A percentile compares a stretch with the other conserved stretches of the same genome.
These are phyloP conservation scores for Scleroderma bovista DNA, from an alignment of 768 basidiomycete species.

Conservation along the genomic window DNA sequence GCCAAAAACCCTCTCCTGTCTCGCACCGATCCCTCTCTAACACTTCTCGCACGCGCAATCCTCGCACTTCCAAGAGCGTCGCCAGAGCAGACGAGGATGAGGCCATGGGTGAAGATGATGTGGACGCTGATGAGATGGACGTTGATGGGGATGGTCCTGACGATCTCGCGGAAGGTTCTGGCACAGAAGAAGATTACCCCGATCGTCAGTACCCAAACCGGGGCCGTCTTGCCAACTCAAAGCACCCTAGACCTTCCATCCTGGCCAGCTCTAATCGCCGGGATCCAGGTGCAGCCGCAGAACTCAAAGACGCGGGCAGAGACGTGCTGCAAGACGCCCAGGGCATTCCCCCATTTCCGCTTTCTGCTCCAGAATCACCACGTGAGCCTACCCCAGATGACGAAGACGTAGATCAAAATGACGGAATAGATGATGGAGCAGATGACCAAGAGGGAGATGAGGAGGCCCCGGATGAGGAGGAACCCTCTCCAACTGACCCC, in stretches of 20 bases:
- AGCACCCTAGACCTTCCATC: slow-evolving; percentile 19
- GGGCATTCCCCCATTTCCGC: slow-evolving; percentile 2
- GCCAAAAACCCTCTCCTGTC: background rate
- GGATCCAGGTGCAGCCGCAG: background rate
- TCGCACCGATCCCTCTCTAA: background rate
- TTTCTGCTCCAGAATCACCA: background rate
- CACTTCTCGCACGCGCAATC: background rate
- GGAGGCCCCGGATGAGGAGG: slow-evolving; percentile 19
- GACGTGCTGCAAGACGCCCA: slow-evolving; percentile 5
- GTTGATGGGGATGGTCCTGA: slow-evolving; percentile 27
- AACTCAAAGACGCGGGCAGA: background rate
- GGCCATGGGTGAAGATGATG: slow-evolving; percentile 10
- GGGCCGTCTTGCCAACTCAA: slow-evolving; percentile 35
- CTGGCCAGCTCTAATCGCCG: background rate
- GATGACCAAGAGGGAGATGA: slow-evolving; percentile 10
- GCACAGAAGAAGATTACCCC: slow-evolving; percentile 13
- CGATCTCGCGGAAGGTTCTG: slow-evolving; percentile 9
- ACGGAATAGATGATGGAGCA: slow-evolving; percentile 7
- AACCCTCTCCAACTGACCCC: slow-evolving; percentile 11
- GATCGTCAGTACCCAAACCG: slow-evolving; percentile 15
- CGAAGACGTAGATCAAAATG: slow-evolving; percentile 23
- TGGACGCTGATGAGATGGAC: slow-evolving; percentile 22
- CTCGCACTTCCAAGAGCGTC: slow-evolving; percentile 1
- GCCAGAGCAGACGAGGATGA: slow-evolving; percentile 6
- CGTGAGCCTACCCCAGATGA: slow-evolving; percentile 16